Conservation (phyloP, 2,329 filamentous ascomycete genomes). For the Alternaria sp. region DNA sequence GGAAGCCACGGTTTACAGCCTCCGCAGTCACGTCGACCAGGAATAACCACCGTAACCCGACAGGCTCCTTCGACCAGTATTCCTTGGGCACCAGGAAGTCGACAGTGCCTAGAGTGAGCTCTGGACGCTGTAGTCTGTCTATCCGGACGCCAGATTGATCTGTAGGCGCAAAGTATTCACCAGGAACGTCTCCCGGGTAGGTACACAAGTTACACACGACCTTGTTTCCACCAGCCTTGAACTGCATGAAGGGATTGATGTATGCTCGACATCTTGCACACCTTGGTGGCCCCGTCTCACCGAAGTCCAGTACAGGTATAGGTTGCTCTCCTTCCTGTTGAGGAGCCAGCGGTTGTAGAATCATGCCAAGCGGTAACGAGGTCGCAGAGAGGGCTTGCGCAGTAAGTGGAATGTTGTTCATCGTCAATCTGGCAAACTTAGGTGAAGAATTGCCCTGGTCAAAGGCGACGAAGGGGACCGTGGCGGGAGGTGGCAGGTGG, state of each 20-base stretch:
- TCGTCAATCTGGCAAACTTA: slow-evolving; percentile 87
- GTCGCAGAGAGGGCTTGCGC: slow-evolving; percentile 82
- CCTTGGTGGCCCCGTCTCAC: slow-evolving; percentile 86
- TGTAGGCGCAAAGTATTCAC: slow-evolving; percentile 93
- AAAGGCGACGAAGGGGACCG: slow-evolving; percentile 88
- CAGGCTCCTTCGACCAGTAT: slow-evolving; percentile 96
- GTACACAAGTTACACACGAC: slow-evolving; percentile 98
- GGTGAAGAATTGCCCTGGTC: slow-evolving; percentile 98
- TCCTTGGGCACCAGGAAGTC: slow-evolving; percentile 98
- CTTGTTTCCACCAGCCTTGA: slow-evolving; percentile 91
- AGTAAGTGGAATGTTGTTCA: slow-evolving; percentile 91
- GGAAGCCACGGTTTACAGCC: slow-evolving; percentile 86
- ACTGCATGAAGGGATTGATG: slow-evolving; percentile 99
- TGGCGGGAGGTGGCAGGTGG: slow-evolving; percentile 87
- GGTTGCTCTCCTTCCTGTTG: slow-evolving; percentile 85
- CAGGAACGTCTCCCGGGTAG: slow-evolving; percentile 91
- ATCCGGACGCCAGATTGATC: slow-evolving; percentile 86
- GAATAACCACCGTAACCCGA: slow-evolving; percentile 88
- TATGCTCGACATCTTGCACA: slow-evolving; percentile 94
- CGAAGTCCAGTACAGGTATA: slow-evolving; percentile 94
- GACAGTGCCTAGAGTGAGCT: slow-evolving; percentile 89
- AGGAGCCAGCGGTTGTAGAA: slow-evolving; percentile 87
- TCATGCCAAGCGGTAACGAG: slow-evolving; percentile 83
- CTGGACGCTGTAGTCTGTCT: slow-evolving; percentile 87
- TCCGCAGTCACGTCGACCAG: slow-evolving; percentile 94